Base-by-base conservation (phyloP, 495 filamentous ascomycete species). In the Hapsidospora chrysogenum region DNA sequence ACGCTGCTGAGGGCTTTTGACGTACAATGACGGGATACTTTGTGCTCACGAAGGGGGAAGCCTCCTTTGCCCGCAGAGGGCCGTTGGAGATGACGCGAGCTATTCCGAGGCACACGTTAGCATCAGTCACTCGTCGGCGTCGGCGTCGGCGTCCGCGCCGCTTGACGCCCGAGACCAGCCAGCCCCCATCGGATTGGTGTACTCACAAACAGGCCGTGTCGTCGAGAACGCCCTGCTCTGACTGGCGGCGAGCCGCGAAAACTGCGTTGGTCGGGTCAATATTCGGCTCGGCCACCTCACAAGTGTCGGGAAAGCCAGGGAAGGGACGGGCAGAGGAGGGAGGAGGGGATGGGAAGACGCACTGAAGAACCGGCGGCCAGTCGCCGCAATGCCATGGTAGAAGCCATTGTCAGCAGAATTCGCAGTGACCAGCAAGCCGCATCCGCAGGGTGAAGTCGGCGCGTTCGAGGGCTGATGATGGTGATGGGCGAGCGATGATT, bases 1-100 rank as follows among this genome's bases (percentile, higher is more conserved):
- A 26, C 7, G 23, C 23, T 26, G 23, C 10, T 4, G 9, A 20
- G 31, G 17, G 17, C 7, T 11, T 26, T 7, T 21, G n/a, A 70
- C 82, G 55, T 78, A 92, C 83, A 60, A 96, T 78, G 40, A 96
- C 77, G 20, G 86, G 80, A 58, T 94, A 93, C 56, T 89, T 85
- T 52, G 67, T 72, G 55, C 72, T 77, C 43, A 93, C 66, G 49
- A 83, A 79, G 20, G 80, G 73, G 36, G 77, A 78, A 35, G 85
- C 83, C 62, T 92, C 87, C 63, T 87, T 92, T 23, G 86, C 89
- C 48, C 85, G 80, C 46, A 96, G 64, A 32, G 80, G 82, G 42
- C 76, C 68, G 59, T 72, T 82, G 41, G 79, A 72, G 54, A 87
- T 85, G 48, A 97, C 84, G 50, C 78, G 58, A 54, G 66, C 59